A percentile compares a stretch with the other conserved stretches of the same genome.
Conservation (phyloP, 2,329 filamentous ascomycete species). For the Penicillium rolfsii region DNA sequence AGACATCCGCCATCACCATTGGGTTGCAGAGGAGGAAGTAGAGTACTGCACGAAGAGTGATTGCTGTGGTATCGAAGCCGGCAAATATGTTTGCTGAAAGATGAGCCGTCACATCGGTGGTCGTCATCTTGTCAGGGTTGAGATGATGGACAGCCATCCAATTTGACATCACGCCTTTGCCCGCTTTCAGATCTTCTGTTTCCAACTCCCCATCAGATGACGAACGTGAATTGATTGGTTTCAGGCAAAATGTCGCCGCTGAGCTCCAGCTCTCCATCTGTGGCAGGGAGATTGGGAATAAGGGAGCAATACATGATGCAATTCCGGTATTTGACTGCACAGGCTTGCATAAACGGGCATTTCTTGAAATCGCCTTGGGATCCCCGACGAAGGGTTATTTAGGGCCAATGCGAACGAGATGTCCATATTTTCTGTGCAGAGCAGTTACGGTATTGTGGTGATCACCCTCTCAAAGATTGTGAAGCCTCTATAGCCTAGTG, state of each 20-base stretch:
- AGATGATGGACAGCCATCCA: constrained; percentile 35
- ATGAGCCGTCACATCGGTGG: constrained; percentile 35
- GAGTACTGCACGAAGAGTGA: constrained; percentile 45
- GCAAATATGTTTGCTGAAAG: constrained; percentile 35
- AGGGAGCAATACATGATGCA: constrained; percentile 31
- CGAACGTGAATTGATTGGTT: constrained; percentile 35
- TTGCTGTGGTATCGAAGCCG: constrained; percentile 41
- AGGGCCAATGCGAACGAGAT: constrained; percentile 37
- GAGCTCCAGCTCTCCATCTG: constrained; percentile 42
- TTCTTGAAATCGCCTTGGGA: constrained; percentile 29
- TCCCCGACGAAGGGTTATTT: constrained; percentile 32
- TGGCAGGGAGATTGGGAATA: constrained; percentile 36
- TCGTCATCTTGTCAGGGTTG: constrained; percentile 35
- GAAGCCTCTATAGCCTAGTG: constrained; percentile 24
- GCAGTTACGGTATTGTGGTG: constrained; percentile 19
- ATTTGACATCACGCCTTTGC: constrained; percentile 37
- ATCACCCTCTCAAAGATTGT: constrained; percentile 25
- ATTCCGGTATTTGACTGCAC: constrained; percentile 35
- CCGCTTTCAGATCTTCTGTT: constrained; percentile 21
- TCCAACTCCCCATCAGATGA: constrained; percentile 34
- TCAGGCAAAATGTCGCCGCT: constrained; percentile 38
- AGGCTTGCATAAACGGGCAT: constrained; percentile 35
- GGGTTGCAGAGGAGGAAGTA: constrained; percentile 44
- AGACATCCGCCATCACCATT: constrained; percentile 37
- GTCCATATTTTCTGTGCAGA: constrained; percentile 40